phyloP scores from a whole-genome alignment of 148 eudicot species.

The Nepenthes mirabilis region DNA sequence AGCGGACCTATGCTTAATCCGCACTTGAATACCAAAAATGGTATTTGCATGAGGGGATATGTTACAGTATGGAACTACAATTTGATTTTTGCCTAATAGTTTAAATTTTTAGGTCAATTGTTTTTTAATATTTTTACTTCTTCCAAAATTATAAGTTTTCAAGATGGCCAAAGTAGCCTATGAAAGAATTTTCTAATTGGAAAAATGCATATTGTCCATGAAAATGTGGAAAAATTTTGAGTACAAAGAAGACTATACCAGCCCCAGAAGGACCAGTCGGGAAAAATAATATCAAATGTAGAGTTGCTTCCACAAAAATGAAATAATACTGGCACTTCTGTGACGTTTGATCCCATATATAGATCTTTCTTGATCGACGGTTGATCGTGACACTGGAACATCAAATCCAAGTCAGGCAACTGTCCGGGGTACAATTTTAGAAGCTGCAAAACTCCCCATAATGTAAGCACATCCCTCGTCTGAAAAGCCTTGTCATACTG shows the following conservation, averaged over 20 bases:
- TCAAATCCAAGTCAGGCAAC: slow-evolving; percentile 57
- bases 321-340: slow-evolving; percentile 27
- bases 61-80: background rate
- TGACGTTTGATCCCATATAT: background rate
- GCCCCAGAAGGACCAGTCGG: slow-evolving; percentile 31
- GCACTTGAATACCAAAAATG: too few species aligned
- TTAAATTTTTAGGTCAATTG: too few species aligned
- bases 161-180: too few species aligned
- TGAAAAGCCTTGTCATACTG: slow-evolving; percentile 29
- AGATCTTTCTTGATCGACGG: slow-evolving; percentile 12
- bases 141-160: too few species aligned
- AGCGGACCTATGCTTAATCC: too few species aligned
- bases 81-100: background rate
- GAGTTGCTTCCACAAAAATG: slow-evolving; percentile 22
- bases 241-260: slow-evolving; percentile 7
- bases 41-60: too few species aligned
- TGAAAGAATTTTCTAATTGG: too few species aligned
- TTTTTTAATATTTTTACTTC: too few species aligned
- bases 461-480: slow-evolving; percentile 43
- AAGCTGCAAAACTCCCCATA: slow-evolving; percentile 59
- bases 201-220: too few species aligned
- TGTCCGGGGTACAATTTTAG: slow-evolving; percentile 48
- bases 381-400: slow-evolving; percentile 34
- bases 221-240: background rate
- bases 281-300: slow-evolving; percentile 27